Evolutionary conservation across 2,329 filamentous ascomycete genomes (phyloP), one percentile per base, ranked within the genome.

Genomic region (Calonectria crousiana): DNA sequence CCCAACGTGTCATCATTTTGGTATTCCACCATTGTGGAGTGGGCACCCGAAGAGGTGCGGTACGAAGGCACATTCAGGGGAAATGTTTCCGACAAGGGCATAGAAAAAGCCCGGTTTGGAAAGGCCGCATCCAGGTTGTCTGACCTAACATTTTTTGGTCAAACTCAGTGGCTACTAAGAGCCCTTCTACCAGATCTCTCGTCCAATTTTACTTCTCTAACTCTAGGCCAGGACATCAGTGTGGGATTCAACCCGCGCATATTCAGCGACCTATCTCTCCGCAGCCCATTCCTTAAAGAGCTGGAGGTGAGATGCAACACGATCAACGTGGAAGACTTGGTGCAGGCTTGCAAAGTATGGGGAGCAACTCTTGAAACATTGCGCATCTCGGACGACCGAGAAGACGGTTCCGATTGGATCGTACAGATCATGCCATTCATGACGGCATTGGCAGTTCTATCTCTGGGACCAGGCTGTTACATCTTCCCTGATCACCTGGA

Each of bases 281-380:
- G 6, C 10, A 58, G 66, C 18, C 74, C 71, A 11, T n/a, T 10
- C 4, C 44, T 76, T 10, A 36, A 75, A 10, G 51, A 13, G 5
- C 56, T 78, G 0, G 28, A 70, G 6, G 26, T 74, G 2, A 32
- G 47, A 1, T 52, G 44, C 23, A 14, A 11, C 2, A 18, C 64
- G 16, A 23, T 20, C 18, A 41, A n/a, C 4, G 8, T 5, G 1
- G 5, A 32, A 11, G 71, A 73, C n/a, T 49, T 78, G 10, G 2
- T 38, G 0, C 16, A 44, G 0, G 72, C 72, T 0, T 78, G 69
- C 18, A 49, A 69, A 26, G 38, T 0, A 34, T 79, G 77, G 77
- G 69, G 72, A 0, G 2, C 60, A 9, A 67, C 71, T n/a, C 69
- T 79, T 5, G 49, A 44, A 4, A 30, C 16, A 26, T 47, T 79